Evolutionary conservation across 768 basidiomycete genomes (phyloP).

Genomic region (Punctularia strigosozonata): DNA sequence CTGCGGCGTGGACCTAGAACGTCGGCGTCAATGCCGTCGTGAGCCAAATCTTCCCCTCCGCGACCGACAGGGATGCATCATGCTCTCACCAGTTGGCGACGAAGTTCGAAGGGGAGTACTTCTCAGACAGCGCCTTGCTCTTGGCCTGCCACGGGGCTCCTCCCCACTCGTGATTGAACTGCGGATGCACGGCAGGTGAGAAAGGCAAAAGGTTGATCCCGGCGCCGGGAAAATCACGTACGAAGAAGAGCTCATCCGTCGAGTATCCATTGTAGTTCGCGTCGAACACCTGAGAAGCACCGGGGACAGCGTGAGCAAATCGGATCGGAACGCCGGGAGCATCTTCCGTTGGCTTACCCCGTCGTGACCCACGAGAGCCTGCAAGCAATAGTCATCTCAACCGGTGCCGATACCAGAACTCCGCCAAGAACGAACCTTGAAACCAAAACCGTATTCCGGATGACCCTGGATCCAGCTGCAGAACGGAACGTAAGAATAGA

Average conservation of each 20-base stretch:
- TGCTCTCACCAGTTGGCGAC: conserved; percentile 76
- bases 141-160: conserved; percentile 68
- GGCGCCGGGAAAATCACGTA: conserved; percentile 22
- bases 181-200: background rate
- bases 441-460: conserved; percentile 75
- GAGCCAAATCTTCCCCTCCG: too few relatives aligned
- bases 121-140: conserved; percentile 38
- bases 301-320: too few relatives aligned
- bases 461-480: conserved; percentile 91
- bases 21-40: too few relatives aligned
- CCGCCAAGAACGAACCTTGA: too few relatives aligned
- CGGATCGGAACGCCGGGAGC: too few relatives aligned
- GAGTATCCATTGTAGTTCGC: conserved; percentile 70
- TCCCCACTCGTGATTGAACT: conserved; percentile 87
- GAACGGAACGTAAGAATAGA: background rate
- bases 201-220: conserved; percentile 1
- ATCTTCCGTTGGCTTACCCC: too few relatives aligned
- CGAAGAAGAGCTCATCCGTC: conserved; percentile 89
- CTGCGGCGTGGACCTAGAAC: too few relatives aligned
- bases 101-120: conserved; percentile 74
- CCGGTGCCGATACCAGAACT: too few relatives aligned
- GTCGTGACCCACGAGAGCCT: conserved; percentile 86
- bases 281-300: conserved; percentile 60
- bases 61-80: too few relatives aligned
- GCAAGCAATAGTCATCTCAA: too few relatives aligned